Evolutionary conservation across 805 yeast genomes (phyloP).

Genomic region (Ogataea pilisensis): DNA sequence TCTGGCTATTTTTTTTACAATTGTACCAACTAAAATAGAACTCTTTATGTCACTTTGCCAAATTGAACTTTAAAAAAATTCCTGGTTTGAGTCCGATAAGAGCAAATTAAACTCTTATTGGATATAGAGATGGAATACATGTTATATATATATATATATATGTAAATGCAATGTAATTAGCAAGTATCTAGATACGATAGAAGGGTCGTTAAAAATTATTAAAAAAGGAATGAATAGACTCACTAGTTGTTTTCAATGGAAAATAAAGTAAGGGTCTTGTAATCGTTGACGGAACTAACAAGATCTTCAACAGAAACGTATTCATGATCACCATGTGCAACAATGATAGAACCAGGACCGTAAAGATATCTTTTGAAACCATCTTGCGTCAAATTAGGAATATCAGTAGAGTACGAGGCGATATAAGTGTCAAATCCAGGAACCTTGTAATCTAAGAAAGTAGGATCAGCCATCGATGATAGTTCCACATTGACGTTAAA

Average conservation of each 20-base stretch:
- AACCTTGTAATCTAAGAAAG: constrained; percentile 50
- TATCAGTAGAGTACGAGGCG: constrained; percentile 37
- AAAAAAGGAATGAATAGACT: not conserved
- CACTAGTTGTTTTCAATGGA: constrained; percentile 6
- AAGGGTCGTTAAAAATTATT: too few species aligned
- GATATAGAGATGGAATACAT: constrained; percentile 31
- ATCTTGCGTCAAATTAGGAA: constrained; percentile 37
- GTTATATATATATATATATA: not conserved
- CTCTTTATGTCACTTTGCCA: constrained; percentile 18
- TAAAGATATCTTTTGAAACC: constrained; percentile 48
- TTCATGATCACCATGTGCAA: constrained; percentile 59
- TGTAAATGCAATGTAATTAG: too few species aligned
- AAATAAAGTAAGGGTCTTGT: constrained; percentile 37
- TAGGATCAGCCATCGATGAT: constrained; percentile 33
- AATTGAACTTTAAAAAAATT: constrained; percentile 7
- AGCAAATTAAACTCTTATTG: constrained; percentile 19
- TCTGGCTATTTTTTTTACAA: constrained; percentile 1
- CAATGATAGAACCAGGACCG: constrained; percentile 63
- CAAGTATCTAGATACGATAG: too few species aligned
- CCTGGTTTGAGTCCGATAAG: constrained; percentile 31
- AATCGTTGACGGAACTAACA: constrained; percentile 48
- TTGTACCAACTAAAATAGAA: not conserved
- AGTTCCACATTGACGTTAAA: constrained; percentile 4
- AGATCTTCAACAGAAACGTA: constrained; percentile 45
- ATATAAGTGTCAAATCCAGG: constrained; percentile 55